Percentiles rank a stretch among this genome's conserved stretches.
These are phyloP conservation scores for Moricandia moricandioides DNA, from an alignment of 345 rosid genomes.

Conservation along the genomic window DNA sequence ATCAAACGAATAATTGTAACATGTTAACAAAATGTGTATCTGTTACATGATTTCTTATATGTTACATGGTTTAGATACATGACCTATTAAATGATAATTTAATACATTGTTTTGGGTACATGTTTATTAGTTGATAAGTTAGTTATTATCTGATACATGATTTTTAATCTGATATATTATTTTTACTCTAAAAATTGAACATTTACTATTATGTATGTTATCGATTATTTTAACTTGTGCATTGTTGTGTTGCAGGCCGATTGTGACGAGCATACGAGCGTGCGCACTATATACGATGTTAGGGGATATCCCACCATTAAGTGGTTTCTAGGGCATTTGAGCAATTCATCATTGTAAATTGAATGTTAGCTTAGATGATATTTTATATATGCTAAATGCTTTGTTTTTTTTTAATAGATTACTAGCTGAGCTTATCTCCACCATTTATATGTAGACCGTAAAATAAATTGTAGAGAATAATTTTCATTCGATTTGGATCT, in stretches of 20 bases:
- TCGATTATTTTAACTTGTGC: neutral
- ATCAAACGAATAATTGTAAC: neutral
- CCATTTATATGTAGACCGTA: too few species aligned
- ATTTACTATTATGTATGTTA: too few species aligned
- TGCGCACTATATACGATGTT: neutral
- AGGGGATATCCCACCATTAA: neutral
- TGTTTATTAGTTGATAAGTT: too few species aligned
- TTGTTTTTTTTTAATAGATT: too few species aligned
- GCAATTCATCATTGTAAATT: neutral
- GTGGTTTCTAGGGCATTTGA: neutral
- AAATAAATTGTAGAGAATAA: too few species aligned
- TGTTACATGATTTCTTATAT: too few species aligned
- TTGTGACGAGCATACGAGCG: too few species aligned
- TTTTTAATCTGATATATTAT: neutral
- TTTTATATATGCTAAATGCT: neutral
- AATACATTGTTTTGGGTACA: neutral
- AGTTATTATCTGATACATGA: neutral
- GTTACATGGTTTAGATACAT: too few species aligned
- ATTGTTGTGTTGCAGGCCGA: neutral
- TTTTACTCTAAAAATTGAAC: neutral
- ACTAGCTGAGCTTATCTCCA: neutral
- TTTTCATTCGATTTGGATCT: too few species aligned
- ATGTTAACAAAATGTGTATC: neutral
- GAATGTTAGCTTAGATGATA: neutral
- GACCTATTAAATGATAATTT: too few species aligned